Conservation (phyloP, 2,329 filamentous ascomycete genomes). For the Xylaria sp. region DNA sequence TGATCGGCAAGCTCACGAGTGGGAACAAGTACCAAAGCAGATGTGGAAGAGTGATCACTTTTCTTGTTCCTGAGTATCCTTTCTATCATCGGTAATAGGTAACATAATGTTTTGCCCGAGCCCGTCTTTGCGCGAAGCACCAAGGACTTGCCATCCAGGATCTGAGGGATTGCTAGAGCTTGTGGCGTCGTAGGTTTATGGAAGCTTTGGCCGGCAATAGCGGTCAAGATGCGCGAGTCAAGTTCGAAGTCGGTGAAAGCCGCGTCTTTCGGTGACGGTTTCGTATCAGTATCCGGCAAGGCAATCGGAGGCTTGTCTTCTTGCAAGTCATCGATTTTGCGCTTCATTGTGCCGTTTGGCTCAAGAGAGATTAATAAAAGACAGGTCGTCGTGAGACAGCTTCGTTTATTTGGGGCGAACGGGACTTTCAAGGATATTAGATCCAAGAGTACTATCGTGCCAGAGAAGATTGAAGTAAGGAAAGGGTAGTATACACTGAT, state of each 20-base stretch:
- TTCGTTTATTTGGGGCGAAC: not conserved
- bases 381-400: not conserved
- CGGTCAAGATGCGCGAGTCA: slow-evolving; percentile 86
- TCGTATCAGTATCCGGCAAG: slow-evolving; percentile 39
- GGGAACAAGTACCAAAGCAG: slow-evolving; percentile 90
- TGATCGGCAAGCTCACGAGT: slow-evolving; percentile 95
- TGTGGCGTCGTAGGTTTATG: slow-evolving; percentile 90
- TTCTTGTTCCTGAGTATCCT: slow-evolving; percentile 82
- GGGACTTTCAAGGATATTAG: too few species aligned
- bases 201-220: slow-evolving; percentile 85
- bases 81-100: slow-evolving; percentile 89
- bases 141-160: slow-evolving; percentile 87
- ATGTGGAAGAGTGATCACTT: slow-evolving; percentile 65
- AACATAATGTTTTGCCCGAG: slow-evolving; percentile 76
- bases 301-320: slow-evolving; percentile 54
- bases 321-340: slow-evolving; percentile 66
- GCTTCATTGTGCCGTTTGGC: slow-evolving; percentile 60
- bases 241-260: slow-evolving; percentile 83
- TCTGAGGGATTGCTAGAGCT: slow-evolving; percentile 85
- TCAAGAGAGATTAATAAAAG: not conserved
- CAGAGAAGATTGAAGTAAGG: not conserved
- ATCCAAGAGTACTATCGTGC: not conserved
- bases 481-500: not conserved
- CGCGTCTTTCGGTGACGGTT: slow-evolving; percentile 47
- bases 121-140: slow-evolving; percentile 93